Base-by-base conservation (phyloP, 2,329 filamentous ascomycete species). In the Metarhizium rileyi region DNA sequence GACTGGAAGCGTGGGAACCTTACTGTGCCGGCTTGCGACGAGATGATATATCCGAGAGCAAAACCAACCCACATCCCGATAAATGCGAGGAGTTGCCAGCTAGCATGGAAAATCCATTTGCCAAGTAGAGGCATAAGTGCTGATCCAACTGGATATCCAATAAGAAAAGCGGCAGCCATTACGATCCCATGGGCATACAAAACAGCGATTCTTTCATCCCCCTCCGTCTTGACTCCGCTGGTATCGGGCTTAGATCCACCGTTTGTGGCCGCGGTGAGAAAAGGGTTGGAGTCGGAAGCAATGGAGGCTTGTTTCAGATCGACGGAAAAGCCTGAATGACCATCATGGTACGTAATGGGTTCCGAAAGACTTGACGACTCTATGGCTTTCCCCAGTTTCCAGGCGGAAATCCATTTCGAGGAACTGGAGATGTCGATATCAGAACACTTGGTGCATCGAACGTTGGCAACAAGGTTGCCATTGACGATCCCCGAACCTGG, bases 121-220 rank as follows among this genome's bases (percentile, higher is more conserved):
- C 76, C 73, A 9, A 81, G 53, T 2, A 83, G 53, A 2, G 80
- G 77, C 74, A 84, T 82, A 35, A 81, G 61, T 3, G 79, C 65
- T 9, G 81, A 72, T 6, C 80, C 81, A 3, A 82, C 54, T 1
- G 81, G 81, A 55, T 81, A 84, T 25, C 81, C 64, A 16, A 77
- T 57, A 3, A 77, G 72, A 55, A 83, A 80, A 20, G 76, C 74
- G 44, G 83, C 59, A 25, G 73, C 72, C 78, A 84, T 81, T 57
- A 84, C 65, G 55, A 81, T 69, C 44, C 80, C 81, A 53, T 84
- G 80, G 0, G 73, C 63, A 5, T 70, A 60, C 16, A 71, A 45
- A 12, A 46, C 10, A 3, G 68, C 57, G 4, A 58, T 62, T 7
- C 60, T 52, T n/a, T 35, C 12, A 44, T 47, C 61, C 12, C 51